Evolutionary conservation across 306 rosid species (phyloP).

Genomic region (Glycine tomentella): DNA sequence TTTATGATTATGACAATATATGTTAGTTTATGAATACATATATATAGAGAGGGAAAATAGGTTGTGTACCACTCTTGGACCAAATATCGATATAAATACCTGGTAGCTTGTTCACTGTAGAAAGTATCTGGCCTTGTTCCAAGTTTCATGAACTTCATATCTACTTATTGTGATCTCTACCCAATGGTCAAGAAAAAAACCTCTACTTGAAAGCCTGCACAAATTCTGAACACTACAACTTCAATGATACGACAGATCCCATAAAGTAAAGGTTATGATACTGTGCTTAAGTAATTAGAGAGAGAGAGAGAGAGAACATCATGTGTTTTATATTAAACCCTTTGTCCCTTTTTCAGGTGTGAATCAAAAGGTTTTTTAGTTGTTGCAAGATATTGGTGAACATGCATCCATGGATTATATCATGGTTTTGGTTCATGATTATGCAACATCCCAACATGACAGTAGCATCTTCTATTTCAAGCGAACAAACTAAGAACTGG

Average conservation of each 20-base stretch:
- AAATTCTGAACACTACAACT: conserved; percentile 39
- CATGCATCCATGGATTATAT: not conserved
- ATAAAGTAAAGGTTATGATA: conserved; percentile 33
- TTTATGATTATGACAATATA: conserved; percentile 31
- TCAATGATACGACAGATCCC: conserved; percentile 20
- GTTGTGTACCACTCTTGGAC: conserved; percentile 11
- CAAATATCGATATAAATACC: conserved; percentile 56
- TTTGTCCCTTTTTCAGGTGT: not conserved
- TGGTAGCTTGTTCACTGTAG: conserved; percentile 85
- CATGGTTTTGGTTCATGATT: conserved; percentile 10
- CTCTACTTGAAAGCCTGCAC: conserved; percentile 53
- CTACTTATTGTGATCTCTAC: conserved; percentile 39
- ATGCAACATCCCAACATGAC: not conserved
- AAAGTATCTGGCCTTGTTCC: conserved; percentile 94
- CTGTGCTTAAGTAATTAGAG: conserved; percentile 1
- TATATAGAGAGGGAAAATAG: not conserved
- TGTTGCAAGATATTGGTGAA: conserved; percentile 34
- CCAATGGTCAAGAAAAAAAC: conserved; percentile 43
- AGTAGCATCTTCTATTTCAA: conserved; percentile 1
- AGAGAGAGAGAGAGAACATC: not conserved
- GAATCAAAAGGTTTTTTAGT: conserved; percentile 15
- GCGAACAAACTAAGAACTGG: not conserved
- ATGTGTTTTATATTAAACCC: not conserved
- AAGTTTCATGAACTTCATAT: conserved; percentile 98
- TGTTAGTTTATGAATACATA: conserved; percentile 25